A percentile compares a stretch with the other conserved stretches of the same genome.
These are phyloP conservation scores for Phytophthora megakarya DNA, from an alignment of 352 stramenopile genomes.

Conservation along the genomic window DNA sequence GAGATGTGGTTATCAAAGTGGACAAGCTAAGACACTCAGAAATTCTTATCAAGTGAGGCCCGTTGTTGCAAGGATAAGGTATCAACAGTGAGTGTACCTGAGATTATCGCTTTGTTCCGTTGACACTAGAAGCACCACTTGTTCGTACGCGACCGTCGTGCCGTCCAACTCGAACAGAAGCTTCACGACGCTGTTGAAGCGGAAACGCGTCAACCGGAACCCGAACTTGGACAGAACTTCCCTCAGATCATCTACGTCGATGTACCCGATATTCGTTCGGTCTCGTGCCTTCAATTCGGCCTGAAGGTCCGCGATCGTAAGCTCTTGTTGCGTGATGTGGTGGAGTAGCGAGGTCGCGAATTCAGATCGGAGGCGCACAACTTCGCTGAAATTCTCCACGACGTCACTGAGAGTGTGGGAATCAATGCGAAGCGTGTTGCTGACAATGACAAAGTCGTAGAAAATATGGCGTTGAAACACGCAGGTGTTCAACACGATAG, in stretches of 20 bases:
- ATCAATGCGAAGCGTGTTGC: neutral
- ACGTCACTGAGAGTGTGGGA: neutral
- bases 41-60: no score
- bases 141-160: neutral
- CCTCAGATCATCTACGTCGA: neutral
- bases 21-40: no score
- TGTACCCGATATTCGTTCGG: neutral
- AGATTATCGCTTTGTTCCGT: neutral
- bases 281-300: neutral
- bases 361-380: neutral
- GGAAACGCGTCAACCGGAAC: constrained; percentile 50
- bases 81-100: neutral
- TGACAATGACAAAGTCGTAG: neutral
- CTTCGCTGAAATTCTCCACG: neutral
- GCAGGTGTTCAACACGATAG: neutral
- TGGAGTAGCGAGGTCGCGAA: neutral
- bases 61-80: neutral
- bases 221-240: constrained; percentile 8
- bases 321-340: neutral
- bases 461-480: neutral
- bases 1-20: no score
- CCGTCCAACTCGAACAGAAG: constrained; percentile 47
- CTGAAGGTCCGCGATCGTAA: neutral
- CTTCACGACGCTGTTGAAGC: constrained; percentile 60
- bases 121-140: neutral